Evolutionary conservation across 345 rosid species (phyloP).

Genomic region (Orychophragmus violaceus): DNA sequence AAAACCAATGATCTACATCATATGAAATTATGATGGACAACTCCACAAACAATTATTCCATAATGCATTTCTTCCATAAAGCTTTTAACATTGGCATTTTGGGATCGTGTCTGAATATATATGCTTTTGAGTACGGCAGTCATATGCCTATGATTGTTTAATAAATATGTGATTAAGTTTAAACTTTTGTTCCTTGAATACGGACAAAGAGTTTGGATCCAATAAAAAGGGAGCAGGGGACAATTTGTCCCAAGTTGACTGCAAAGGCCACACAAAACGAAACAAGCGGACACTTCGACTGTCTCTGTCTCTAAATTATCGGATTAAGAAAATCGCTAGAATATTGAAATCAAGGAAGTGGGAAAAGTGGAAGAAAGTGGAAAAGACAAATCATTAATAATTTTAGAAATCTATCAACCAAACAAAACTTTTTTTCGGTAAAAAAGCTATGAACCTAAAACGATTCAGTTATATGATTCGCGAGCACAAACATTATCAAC

Average conservation of each 20-base stretch:
- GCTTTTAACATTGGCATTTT: not conserved
- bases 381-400: not conserved
- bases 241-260: slow-evolving; percentile 20
- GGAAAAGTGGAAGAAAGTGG: not conserved
- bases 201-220: slow-evolving; percentile 19
- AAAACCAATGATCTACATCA: not conserved
- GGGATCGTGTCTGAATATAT: not conserved
- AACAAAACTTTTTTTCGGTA: too few relatives aligned
- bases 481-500: too few relatives aligned
- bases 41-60: not conserved
- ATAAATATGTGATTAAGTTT: not conserved
- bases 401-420: not conserved
- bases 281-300: slow-evolving; percentile 12
- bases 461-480: too few relatives aligned
- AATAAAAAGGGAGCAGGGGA: slow-evolving; percentile 15
- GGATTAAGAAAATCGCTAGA: not conserved
- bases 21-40: not conserved
- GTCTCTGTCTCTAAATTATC: not conserved
- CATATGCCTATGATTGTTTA: not conserved
- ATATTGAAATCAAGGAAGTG: not conserved
- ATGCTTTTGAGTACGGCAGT: not conserved
- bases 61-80: not conserved
- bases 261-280: slow-evolving; percentile 23
- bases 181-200: not conserved
- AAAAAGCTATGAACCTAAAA: too few relatives aligned